A percentile compares a stretch with the other conserved stretches of the same genome.
Evolutionary conservation across 2,329 filamentous ascomycete genomes (phyloP).

Genomic region (Phialophora macrospora): DNA sequence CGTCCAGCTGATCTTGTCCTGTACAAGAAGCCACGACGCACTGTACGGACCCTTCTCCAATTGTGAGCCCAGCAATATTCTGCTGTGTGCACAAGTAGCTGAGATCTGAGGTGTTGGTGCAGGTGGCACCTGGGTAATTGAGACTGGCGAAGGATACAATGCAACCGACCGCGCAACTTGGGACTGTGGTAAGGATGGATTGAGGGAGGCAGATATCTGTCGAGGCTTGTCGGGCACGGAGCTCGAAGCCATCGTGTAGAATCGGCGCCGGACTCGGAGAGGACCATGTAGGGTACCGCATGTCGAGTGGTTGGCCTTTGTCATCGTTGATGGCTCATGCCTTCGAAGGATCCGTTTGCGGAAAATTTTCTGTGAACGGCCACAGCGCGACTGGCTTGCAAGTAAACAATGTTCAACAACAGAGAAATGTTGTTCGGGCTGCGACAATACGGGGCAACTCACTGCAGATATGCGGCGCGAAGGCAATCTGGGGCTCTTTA

Average conservation of each 20-base stretch:
- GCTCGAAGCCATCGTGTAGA: constrained; percentile 18
- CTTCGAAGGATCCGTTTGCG: constrained; percentile 29
- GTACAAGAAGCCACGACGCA: constrained; percentile 67
- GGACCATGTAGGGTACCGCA: constrained; percentile 29
- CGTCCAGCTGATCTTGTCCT: constrained; percentile 50
- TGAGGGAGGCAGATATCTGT: constrained; percentile 35
- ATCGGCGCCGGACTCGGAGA: constrained; percentile 22
- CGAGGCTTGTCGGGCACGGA: constrained; percentile 27
- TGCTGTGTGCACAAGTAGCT: constrained; percentile 67
- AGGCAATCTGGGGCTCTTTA: constrained; percentile 16
- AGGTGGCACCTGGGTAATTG: constrained; percentile 60
- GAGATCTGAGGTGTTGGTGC: constrained; percentile 59
- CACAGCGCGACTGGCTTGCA: constrained; percentile 7
- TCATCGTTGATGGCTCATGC: constrained; percentile 33
- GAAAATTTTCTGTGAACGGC: constrained; percentile 27
- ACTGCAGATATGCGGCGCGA: constrained; percentile 26
- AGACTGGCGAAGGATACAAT: constrained; percentile 66
- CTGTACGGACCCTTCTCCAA: constrained; percentile 73
- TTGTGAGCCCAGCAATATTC: constrained; percentile 66
- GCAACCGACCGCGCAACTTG: constrained; percentile 65
- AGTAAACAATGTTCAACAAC: constrained; percentile 13
- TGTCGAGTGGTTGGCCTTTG: constrained; percentile 28
- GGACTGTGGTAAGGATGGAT: constrained; percentile 32
- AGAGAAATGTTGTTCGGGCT: neutral
- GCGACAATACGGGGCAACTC: neutral